A percentile compares a stretch with the other conserved stretches of the same genome.
Evolutionary conservation across 352 stramenopile genomes (phyloP).

Genomic region (Phytopythium litorale): DNA sequence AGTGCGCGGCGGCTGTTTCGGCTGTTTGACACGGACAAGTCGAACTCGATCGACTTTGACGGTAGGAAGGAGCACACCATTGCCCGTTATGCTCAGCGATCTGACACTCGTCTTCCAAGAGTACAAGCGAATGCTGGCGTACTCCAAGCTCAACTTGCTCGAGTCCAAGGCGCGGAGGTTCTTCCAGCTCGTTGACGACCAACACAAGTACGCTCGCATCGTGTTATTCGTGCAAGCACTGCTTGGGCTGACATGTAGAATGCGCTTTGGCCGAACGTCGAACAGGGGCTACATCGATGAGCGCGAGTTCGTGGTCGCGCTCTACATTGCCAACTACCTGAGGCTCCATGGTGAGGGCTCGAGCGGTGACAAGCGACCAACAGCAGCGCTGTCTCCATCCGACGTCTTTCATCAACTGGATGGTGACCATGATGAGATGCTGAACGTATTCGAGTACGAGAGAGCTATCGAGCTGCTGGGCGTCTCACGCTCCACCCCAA

Average conservation of each 20-base stretch:
- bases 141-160: conserved; percentile 56
- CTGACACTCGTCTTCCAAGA: conserved; percentile 21
- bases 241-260: neutral
- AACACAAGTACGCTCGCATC: conserved; percentile 48
- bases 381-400: conserved; percentile 30
- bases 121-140: conserved; percentile 77
- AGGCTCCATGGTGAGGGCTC: conserved; percentile 13
- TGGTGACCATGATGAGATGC: conserved; percentile 45
- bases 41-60: conserved; percentile 73
- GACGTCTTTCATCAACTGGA: conserved; percentile 64
- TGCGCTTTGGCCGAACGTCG: neutral
- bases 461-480: conserved; percentile 52
- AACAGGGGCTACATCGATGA: conserved; percentile 63
- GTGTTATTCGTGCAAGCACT: neutral
- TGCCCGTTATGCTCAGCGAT: neutral
- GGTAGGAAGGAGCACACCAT: conserved; percentile 20
- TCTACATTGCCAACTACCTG: conserved; percentile 77
- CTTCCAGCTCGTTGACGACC: conserved; percentile 67
- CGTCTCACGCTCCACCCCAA: conserved; percentile 15
- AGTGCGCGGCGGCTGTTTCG: conserved; percentile 59
- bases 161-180: conserved; percentile 67
- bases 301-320: conserved; percentile 63
- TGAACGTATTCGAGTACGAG: conserved; percentile 70
- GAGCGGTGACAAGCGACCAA: conserved; percentile 1
- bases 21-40: conserved; percentile 73